Conservation (phyloP, 2,329 filamentous ascomycete species). For the Phyllosticta paracitricarpa region DNA sequence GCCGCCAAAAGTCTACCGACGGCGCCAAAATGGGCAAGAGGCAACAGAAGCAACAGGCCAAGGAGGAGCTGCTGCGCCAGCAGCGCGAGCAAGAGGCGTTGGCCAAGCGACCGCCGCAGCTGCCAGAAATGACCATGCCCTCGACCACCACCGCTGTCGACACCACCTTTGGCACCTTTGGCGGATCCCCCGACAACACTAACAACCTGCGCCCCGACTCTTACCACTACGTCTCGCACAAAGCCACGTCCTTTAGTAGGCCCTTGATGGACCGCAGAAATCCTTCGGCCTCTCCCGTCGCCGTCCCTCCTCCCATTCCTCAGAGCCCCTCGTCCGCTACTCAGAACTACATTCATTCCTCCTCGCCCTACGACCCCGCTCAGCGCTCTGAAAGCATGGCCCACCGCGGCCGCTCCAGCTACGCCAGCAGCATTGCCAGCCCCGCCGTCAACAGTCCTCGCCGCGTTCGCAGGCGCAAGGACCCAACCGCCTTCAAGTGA, state of each 20-base stretch:
- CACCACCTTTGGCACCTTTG: conserved; percentile 44
- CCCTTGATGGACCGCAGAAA: conserved; percentile 23
- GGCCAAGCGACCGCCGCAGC: conserved; percentile 50
- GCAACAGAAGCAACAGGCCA: conserved; percentile 33
- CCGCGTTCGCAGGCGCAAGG: conserved; percentile 85
- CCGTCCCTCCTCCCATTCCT: conserved; percentile 5
- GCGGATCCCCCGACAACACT: conserved; percentile 42
- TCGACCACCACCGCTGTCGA: too few relatives aligned
- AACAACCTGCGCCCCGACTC: conserved; percentile 44
- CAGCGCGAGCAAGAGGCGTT: conserved; percentile 47
- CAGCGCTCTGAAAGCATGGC: conserved; percentile 89
- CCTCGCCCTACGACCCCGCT: conserved; percentile 56
- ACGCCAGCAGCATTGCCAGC: conserved; percentile 84
- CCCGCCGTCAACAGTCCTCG: conserved; percentile 79
- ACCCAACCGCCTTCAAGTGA: conserved; percentile 97
- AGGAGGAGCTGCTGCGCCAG: conserved; percentile 44
- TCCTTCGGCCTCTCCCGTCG: conserved; percentile 31
- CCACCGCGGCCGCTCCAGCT: conserved; percentile 90
- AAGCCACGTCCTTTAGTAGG: conserved; percentile 34
- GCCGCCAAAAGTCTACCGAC: conserved; percentile 26
- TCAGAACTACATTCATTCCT: conserved; percentile 28
- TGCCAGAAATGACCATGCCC: conserved; percentile 40
- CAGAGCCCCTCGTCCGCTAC: neutral
- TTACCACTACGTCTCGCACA: conserved; percentile 50
- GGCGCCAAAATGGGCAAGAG: conserved; percentile 44